Evolutionary conservation across 805 yeast genomes (phyloP), one percentile per base, ranked within the genome.

Genomic region (Ogataea paraovalis): DNA sequence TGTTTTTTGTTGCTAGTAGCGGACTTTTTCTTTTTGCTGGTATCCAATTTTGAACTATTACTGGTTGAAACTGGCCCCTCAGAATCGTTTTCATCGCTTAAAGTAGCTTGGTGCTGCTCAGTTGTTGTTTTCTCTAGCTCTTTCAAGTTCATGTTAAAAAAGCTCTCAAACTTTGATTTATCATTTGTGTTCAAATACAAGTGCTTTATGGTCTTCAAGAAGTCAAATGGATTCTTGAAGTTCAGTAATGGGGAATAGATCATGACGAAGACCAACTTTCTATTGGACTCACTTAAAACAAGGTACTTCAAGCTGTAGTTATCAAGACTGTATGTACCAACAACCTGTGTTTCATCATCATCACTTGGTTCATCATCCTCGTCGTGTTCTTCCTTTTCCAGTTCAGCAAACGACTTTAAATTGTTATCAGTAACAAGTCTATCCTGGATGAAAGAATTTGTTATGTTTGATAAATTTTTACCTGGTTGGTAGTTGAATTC

Each of bases 381-480:
- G 34, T 51, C 58, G 9, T 50, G 48, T n/a, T 48, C 51, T 25
- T 52, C 55, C 33, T 48, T 51, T 22, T 53, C 50, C 23, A 53
- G 47, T 41, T 55, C 50, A 23, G 51, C 50, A 27, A 42, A 54
- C 5, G 61, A 51, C 25, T 53, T 56, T 45, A 61, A 53, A 39
- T 59, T 58, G 39, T 67, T 57, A 46, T 70, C 73, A 4, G 72
- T 64, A 47, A 82, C 73, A 53, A 80, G 69, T 21, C 72, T 72
- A 34, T 72, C 72, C n/a, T 74, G 65, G 40, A 82, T 71, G 37
- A 82, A 69, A 8, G 74, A 60, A 54, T 79, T 79, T 44, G 77
- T 61, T 1, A 76, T 66, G 2, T 66, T 41, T 14, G 79, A 64
- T 16, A 75, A 49, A 33, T 67, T 51, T 64, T 67, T 56, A 55